phyloP scores from a whole-genome alignment of 208 protist species.

The Leptomonas seymouri region DNA sequence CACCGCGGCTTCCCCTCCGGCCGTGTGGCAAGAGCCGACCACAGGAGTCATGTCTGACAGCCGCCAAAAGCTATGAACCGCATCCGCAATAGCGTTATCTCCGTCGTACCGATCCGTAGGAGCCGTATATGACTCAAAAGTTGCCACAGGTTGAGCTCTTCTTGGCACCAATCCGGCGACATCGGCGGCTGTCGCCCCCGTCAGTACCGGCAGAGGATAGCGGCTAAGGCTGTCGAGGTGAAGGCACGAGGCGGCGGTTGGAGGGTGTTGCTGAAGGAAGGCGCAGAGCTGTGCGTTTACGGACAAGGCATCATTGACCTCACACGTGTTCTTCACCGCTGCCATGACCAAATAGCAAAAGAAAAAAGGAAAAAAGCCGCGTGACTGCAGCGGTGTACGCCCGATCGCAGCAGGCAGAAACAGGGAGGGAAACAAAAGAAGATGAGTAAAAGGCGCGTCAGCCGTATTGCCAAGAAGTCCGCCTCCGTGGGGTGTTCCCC shows the following conservation, averaged over 20 bases:
- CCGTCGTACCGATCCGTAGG: neutral
- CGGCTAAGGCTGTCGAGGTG: slow-evolving; percentile 10
- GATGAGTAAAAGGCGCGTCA: too few species aligned
- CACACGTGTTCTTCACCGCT: neutral
- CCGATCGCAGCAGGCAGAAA: too few species aligned
- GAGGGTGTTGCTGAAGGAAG: slow-evolving; percentile 9
- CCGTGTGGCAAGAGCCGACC: neutral
- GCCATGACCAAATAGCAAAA: neutral
- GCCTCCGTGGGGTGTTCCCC: too few species aligned
- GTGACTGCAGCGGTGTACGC: neutral
- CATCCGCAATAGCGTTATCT: neutral
- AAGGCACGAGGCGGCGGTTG: neutral
- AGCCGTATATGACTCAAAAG: neutral
- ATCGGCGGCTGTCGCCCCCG: slow-evolving; percentile 17
- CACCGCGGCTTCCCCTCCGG: neutral
- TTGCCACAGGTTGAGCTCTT: neutral
- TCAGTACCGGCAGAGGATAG: slow-evolving; percentile 27
- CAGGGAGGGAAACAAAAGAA: too few species aligned
- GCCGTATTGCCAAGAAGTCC: too few species aligned
- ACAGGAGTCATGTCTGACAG: neutral
- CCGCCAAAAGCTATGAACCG: slow-evolving; percentile 3
- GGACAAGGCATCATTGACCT: neutral
- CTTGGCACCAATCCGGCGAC: neutral
- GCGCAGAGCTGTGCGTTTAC: slow-evolving; percentile 12
- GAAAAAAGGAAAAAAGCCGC: neutral